A percentile compares a stretch with the other conserved stretches of the same genome.
These are phyloP conservation scores for Aspergillus versicolor DNA, from an alignment of 2,329 filamentous ascomycete species.

Conservation along the genomic window DNA sequence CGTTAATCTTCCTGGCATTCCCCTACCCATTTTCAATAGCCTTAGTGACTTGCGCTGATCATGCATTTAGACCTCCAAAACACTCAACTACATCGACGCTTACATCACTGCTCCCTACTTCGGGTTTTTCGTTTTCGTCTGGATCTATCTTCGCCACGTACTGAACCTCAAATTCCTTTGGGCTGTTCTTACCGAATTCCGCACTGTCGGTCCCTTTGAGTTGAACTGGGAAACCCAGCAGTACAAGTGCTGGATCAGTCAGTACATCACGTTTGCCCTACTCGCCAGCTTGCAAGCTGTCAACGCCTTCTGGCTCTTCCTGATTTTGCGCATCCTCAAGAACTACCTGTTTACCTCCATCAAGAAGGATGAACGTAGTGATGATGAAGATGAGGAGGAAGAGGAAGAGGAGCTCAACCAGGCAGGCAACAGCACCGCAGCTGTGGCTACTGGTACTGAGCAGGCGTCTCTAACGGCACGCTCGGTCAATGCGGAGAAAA, in stretches of 20 bases:
- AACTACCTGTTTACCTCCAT: slow-evolving; percentile 43
- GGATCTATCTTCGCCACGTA: slow-evolving; percentile 88
- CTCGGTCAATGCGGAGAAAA: slow-evolving; percentile 29
- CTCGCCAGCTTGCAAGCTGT: slow-evolving; percentile 47
- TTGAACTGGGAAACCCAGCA: slow-evolving; percentile 51
- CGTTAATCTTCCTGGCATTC: not conserved
- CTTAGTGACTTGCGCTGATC: not conserved
- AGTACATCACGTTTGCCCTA: slow-evolving; percentile 46
- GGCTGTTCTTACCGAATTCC: slow-evolving; percentile 48
- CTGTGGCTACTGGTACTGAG: slow-evolving; percentile 28
- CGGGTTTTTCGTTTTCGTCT: slow-evolving; percentile 73
- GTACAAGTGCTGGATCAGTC: slow-evolving; percentile 51
- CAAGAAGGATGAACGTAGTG: slow-evolving; percentile 45
- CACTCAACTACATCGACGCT: slow-evolving; percentile 85
- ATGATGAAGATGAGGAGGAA: slow-evolving; percentile 46
- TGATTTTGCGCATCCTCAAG: slow-evolving; percentile 45
- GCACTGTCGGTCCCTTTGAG: slow-evolving; percentile 47
- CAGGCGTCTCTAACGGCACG: slow-evolving; percentile 21
- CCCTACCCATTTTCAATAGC: not conserved
- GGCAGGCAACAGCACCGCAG: slow-evolving; percentile 22
- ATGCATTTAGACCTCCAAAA: slow-evolving; percentile 71
- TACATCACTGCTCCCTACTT: slow-evolving; percentile 81
- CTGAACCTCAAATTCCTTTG: slow-evolving; percentile 50
- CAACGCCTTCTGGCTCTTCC: slow-evolving; percentile 48
- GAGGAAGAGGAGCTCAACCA: slow-evolving; percentile 32